phyloP scores from a whole-genome alignment of 73 alveolate genomes.

The Symbiodinium pilosum region DNA sequence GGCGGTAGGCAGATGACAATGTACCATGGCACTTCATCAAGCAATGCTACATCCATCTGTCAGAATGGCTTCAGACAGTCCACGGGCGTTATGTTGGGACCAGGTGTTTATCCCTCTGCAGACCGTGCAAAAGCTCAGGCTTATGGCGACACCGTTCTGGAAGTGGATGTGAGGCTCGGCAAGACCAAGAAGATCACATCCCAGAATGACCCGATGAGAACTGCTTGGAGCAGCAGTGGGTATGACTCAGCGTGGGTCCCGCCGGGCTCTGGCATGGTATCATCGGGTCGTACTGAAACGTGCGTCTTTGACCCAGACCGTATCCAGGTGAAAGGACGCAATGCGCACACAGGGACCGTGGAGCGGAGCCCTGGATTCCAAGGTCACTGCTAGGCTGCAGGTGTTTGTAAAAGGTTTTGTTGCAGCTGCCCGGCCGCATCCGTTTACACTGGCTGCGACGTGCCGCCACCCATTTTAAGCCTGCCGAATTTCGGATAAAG shows the following conservation, averaged over 20 bases:
- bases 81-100: constrained; percentile 23
- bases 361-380: too few species aligned
- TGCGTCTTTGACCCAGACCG: constrained; percentile 53
- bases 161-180: constrained; percentile 29
- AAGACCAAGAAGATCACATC: constrained; percentile 46
- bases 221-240: constrained; percentile 23
- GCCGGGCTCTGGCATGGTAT: constrained; percentile 30
- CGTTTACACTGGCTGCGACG: too few species aligned
- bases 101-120: constrained; percentile 19
- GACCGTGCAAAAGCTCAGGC: neutral
- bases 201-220: constrained; percentile 36
- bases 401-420: too few species aligned
- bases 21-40: constrained; percentile 32
- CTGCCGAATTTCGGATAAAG: too few species aligned
- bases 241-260: constrained; percentile 78
- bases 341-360: too few species aligned
- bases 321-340: too few species aligned
- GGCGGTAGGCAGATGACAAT: constrained; percentile 18
- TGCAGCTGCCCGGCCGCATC: too few species aligned
- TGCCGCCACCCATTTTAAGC: too few species aligned
- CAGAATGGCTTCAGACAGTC: constrained; percentile 21
- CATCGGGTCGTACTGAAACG: constrained; percentile 45
- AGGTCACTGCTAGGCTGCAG: too few species aligned
- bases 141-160: neutral
- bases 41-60: neutral